phyloP scores from a whole-genome alignment of 2,329 filamentous ascomycete species.

The Pestalotiopsis sp. region DNA sequence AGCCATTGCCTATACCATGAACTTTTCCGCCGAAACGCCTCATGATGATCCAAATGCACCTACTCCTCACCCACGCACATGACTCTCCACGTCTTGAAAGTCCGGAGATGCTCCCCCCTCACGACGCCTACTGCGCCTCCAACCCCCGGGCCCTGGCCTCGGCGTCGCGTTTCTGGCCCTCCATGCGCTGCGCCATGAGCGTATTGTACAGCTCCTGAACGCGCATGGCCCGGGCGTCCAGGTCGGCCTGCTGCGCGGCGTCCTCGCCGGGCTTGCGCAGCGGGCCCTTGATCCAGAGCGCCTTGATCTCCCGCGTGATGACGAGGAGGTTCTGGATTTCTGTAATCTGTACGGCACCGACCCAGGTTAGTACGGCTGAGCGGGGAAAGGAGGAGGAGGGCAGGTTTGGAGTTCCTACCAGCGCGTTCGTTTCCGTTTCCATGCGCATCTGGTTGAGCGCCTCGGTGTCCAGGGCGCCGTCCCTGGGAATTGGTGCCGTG shows the following conservation, averaged over 20 bases:
- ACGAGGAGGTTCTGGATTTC: conserved; percentile 47
- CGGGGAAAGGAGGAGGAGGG: background rate
- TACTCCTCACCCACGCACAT: background rate
- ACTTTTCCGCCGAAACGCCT: background rate
- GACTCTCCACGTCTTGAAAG: background rate
- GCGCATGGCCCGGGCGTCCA: conserved; percentile 34
- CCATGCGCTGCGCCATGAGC: conserved; percentile 26
- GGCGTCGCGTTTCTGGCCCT: background rate
- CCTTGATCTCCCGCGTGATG: conserved; percentile 51
- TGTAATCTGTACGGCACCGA: conserved; percentile 33
- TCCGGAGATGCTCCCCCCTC: background rate
- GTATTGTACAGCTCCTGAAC: conserved; percentile 37
- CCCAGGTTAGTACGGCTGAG: background rate
- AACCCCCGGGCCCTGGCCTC: background rate
- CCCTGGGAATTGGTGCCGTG: conserved; percentile 36
- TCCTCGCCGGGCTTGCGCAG: conserved; percentile 46
- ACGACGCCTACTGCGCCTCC: background rate
- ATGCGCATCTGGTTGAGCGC: conserved; percentile 43
- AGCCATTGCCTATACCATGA: background rate
- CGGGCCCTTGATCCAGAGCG: conserved; percentile 53
- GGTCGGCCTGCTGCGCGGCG: conserved; percentile 24
- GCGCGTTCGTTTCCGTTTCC: conserved; percentile 38
- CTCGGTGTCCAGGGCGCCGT: conserved; percentile 39
- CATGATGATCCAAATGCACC: background rate
- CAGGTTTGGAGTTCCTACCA: conserved; percentile 30